phyloP scores from a whole-genome alignment of 257 asterid genomes.

The Apocynum venetum region DNA sequence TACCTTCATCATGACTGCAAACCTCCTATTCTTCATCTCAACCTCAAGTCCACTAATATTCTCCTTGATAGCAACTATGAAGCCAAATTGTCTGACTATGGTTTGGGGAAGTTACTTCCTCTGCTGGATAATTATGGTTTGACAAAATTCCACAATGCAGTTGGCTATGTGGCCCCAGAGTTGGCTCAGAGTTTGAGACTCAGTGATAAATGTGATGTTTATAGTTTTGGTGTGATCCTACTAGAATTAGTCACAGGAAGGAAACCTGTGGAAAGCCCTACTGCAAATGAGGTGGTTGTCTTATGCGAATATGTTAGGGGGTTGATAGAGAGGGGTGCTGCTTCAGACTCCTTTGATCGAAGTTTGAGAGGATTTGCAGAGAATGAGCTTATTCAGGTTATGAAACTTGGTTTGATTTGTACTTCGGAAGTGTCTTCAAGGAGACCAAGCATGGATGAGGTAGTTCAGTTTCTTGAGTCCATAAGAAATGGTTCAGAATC shows the following conservation, averaged over 20 bases:
- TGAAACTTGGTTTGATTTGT: constrained; percentile 84
- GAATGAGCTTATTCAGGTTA: constrained; percentile 77
- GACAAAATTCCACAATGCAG: constrained; percentile 70
- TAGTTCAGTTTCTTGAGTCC: constrained; percentile 84
- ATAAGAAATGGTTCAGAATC: constrained; percentile 62
- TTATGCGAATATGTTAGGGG: constrained; percentile 70
- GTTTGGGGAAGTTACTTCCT: constrained; percentile 71
- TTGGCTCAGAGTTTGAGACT: constrained; percentile 63
- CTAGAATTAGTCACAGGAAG: constrained; percentile 83
- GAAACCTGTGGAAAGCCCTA: constrained; percentile 76
- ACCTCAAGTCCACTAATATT: constrained; percentile 73
- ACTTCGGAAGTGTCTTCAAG: constrained; percentile 56
- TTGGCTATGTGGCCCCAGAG: constrained; percentile 92
- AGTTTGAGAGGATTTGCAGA: constrained; percentile 65
- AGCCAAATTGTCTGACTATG: constrained; percentile 68
- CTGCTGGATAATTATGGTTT: constrained; percentile 45
- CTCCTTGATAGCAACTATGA: constrained; percentile 54
- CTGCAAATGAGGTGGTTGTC: constrained; percentile 58
- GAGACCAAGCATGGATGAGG: constrained; percentile 96
- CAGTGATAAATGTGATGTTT: constrained; percentile 78
- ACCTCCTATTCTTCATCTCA: constrained; percentile 77
- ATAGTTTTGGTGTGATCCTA: constrained; percentile 73
- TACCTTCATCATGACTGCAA: constrained; percentile 96
- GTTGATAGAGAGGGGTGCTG: constrained; percentile 58
- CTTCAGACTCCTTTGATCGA: constrained; percentile 62